These are phyloP conservation scores for Backusella tarrabulga DNA, from an alignment of 192 early-diverging fungal species.

Conservation along the genomic window DNA sequence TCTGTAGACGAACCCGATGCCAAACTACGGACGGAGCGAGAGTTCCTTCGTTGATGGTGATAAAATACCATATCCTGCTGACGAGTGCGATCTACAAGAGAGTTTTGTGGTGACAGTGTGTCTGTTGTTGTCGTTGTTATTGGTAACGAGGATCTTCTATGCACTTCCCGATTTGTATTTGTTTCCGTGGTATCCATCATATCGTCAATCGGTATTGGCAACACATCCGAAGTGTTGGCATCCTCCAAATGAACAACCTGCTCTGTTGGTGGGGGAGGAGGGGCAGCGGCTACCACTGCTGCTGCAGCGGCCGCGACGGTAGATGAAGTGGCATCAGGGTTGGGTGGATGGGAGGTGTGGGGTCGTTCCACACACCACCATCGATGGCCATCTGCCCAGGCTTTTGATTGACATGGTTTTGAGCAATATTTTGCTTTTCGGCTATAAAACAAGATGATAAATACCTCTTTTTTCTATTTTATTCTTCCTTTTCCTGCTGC, in stretches of 20 bases:
- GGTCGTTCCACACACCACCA: slow-evolving; percentile 73
- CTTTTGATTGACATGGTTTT: slow-evolving; percentile 70
- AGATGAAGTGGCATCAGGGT: slow-evolving; percentile 25
- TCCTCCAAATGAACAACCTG: slow-evolving; percentile 31
- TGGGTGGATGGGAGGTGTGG: slow-evolving; percentile 21
- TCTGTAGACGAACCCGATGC: slow-evolving; percentile 35
- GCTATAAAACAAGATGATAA: slow-evolving; percentile 17
- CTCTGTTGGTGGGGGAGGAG: slow-evolving; percentile 24
- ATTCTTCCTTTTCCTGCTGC: not conserved
- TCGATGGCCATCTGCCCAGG: slow-evolving; percentile 78
- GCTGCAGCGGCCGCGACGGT: slow-evolving; percentile 26
- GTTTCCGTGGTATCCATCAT: not conserved
- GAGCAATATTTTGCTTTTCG: slow-evolving; percentile 88
- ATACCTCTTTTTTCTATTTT: not conserved
- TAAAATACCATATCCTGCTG: slow-evolving; percentile 20
- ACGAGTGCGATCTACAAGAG: slow-evolving; percentile 13
- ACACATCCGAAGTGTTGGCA: slow-evolving; percentile 14
- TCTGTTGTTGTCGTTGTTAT: not conserved
- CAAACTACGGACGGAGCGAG: slow-evolving; percentile 24
- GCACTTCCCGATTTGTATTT: not conserved
- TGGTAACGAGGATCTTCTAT: slow-evolving; percentile 12
- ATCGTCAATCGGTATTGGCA: slow-evolving; percentile 21
- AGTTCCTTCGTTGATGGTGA: slow-evolving; percentile 19
- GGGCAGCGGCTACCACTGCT: slow-evolving; percentile 22
- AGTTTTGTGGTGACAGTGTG: not conserved